phyloP scores from a whole-genome alignment of 1,284 basidiomycete genomes.

The Wolfiporia cocos region DNA sequence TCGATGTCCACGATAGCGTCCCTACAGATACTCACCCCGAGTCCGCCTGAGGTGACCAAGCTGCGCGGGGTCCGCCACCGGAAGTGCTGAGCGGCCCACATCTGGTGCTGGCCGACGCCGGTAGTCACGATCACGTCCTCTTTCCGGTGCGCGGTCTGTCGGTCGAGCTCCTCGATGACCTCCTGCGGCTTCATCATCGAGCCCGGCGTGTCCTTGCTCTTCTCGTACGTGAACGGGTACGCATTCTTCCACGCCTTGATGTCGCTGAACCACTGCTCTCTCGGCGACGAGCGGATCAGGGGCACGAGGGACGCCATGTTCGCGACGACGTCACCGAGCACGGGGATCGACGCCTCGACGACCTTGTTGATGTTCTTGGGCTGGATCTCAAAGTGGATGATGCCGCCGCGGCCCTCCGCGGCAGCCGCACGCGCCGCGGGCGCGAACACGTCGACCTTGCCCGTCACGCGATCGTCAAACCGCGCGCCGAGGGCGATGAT shows the following conservation, averaged over 20 bases:
- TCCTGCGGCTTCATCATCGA: conserved; percentile 93
- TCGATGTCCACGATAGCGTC: neutral
- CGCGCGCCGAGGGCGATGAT: conserved; percentile 95
- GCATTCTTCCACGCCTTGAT: conserved; percentile 83
- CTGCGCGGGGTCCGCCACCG: conserved; percentile 85
- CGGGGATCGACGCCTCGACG: conserved; percentile 88
- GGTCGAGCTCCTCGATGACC: conserved; percentile 89
- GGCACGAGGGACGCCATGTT: conserved; percentile 84
- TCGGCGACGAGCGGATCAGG: conserved; percentile 58
- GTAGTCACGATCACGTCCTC: conserved; percentile 88
- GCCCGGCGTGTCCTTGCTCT: conserved; percentile 47
- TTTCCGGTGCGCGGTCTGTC: conserved; percentile 66
- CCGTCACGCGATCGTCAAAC: conserved; percentile 98
- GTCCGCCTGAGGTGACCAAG: conserved; percentile 95
- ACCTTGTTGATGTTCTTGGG: conserved; percentile 99
- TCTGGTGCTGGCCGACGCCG: conserved; percentile 98
- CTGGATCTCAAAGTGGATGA: conserved; percentile 98
- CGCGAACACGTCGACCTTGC: conserved; percentile 86
- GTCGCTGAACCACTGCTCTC: conserved; percentile 78
- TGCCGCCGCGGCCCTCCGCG: conserved; percentile 82
- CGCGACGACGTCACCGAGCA: conserved; percentile 89
- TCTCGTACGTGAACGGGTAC: conserved; percentile 89
- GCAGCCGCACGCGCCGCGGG: conserved; percentile 89
- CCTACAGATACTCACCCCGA: conserved; percentile 61
- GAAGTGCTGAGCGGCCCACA: conserved; percentile 98